phyloP scores from a whole-genome alignment of 768 basidiomycete species.

The Scleroderma citrinum region DNA sequence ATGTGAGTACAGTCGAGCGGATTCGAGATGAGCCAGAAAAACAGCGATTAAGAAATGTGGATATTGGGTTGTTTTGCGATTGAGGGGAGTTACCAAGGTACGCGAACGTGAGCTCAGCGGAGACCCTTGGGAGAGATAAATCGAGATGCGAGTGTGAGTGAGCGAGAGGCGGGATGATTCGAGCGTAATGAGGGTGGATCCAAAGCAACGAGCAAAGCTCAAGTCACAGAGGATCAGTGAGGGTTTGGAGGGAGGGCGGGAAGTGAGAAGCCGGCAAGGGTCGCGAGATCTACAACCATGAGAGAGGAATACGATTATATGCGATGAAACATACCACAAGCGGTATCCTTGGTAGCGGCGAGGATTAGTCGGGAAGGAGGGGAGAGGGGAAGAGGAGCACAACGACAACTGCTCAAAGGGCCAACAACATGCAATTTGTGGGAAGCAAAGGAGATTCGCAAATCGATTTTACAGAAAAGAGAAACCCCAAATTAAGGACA shows the following conservation, averaged over 20 bases:
- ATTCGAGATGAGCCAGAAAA: not conserved
- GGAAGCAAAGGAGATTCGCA: constrained; percentile 12
- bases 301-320: not conserved
- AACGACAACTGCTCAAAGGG: constrained; percentile 30
- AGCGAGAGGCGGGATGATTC: constrained; percentile 14
- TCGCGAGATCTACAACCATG: constrained; percentile 68
- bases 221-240: constrained; percentile 46
- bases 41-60: constrained; percentile 13
- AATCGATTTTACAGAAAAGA: too few relatives aligned
- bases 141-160: constrained; percentile 6
- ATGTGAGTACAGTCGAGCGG: not conserved
- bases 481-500: too few relatives aligned
- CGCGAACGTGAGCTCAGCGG: constrained; percentile 43
- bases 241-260: constrained; percentile 36
- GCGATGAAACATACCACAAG: constrained; percentile 34
- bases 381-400: constrained; percentile 18
- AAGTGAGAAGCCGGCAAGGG: constrained; percentile 80
- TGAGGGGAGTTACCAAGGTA: constrained; percentile 26
- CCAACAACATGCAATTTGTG: constrained; percentile 23
- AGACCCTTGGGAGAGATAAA: constrained; percentile 21
- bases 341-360: constrained; percentile 49
- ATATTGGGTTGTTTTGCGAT: constrained; percentile 21
- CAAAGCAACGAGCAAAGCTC: constrained; percentile 62
- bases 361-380: constrained; percentile 35
- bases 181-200: constrained; percentile 1